Evolutionary conservation across 805 yeast genomes (phyloP).

Genomic region (Pichia paraexigua): DNA sequence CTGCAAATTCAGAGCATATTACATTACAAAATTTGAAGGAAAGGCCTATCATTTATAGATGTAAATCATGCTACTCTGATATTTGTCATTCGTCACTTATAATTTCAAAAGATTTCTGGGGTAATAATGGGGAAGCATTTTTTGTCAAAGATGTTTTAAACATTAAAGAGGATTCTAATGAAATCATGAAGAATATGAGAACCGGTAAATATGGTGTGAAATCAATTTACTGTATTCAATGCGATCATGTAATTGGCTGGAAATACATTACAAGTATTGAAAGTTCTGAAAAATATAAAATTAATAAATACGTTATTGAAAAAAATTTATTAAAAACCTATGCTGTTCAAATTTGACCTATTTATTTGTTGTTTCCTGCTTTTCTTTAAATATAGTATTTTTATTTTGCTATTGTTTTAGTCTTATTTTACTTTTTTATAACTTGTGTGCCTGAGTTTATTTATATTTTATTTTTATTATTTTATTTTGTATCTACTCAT

Average conservation of each 20-base stretch:
- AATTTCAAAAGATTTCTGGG: slow-evolving; percentile 28
- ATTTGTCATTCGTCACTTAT: slow-evolving; percentile 23
- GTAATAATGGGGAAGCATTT: slow-evolving; percentile 27
- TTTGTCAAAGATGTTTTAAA: slow-evolving; percentile 28
- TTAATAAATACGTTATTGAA: slow-evolving; percentile 30
- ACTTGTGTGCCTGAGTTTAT: neutral
- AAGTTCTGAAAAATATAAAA: slow-evolving; percentile 25
- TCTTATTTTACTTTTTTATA: neutral
- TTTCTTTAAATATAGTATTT: neutral
- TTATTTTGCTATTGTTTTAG: neutral
- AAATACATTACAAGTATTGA: slow-evolving; percentile 26
- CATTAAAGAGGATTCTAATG: slow-evolving; percentile 12
- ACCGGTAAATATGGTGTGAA: slow-evolving; percentile 29
- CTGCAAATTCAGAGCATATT: neutral
- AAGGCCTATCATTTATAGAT: slow-evolving; percentile 18
- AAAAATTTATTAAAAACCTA: slow-evolving; percentile 10
- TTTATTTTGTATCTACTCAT: neutral
- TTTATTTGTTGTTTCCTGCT: neutral
- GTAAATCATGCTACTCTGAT: slow-evolving; percentile 29
- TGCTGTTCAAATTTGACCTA: neutral
- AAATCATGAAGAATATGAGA: slow-evolving; percentile 24
- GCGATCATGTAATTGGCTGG: slow-evolving; percentile 27
- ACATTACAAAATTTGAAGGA: neutral
- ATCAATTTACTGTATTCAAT: slow-evolving; percentile 25
- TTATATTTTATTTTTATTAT: neutral